These are phyloP conservation scores for Auriscalpium microsporum DNA, from an alignment of 768 basidiomycete species.

Conservation along the genomic window DNA sequence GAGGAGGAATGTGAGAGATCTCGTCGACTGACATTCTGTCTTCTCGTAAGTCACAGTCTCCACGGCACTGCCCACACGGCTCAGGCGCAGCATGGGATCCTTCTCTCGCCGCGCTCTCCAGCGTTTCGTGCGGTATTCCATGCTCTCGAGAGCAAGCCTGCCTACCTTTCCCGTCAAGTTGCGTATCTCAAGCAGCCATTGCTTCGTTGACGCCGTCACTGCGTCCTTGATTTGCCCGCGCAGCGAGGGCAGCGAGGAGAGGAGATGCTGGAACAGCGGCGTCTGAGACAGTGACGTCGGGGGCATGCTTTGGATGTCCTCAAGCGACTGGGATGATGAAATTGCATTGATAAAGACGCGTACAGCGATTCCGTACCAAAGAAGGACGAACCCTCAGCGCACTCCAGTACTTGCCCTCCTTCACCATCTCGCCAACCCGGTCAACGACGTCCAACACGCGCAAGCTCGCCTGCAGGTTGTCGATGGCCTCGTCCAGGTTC, in stretches of 20 bases:
- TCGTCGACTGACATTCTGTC: constrained; percentile 49
- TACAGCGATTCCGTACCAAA: constrained; percentile 15
- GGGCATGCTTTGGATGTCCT: constrained; percentile 89
- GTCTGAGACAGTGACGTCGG: constrained; percentile 85
- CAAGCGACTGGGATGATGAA: constrained; percentile 61
- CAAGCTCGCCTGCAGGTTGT: constrained; percentile 87
- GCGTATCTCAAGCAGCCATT: constrained; percentile 93
- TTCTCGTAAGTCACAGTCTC: constrained; percentile 91
- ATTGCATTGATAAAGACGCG: constrained; percentile 16
- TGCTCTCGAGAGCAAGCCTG: constrained; percentile 77
- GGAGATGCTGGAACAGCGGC: constrained; percentile 84
- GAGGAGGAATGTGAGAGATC: not conserved
- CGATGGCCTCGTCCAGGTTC: constrained; percentile 94
- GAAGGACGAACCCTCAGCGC: constrained; percentile 72
- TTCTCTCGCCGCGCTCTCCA: constrained; percentile 83
- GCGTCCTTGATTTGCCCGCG: constrained; percentile 86
- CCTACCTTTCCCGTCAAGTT: constrained; percentile 85
- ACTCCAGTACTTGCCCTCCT: constrained; percentile 93
- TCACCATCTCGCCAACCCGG: constrained; percentile 88
- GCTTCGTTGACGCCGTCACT: constrained; percentile 90
- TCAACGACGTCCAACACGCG: constrained; percentile 89
- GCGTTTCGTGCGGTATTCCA: constrained; percentile 73
- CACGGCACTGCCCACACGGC: constrained; percentile 83
- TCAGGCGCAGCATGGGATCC: constrained; percentile 67
- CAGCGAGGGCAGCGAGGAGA: constrained; percentile 86